A percentile compares a stretch with the other conserved stretches of the same genome.
Conservation (phyloP, 805 yeast genomes). For the Starmerella kuoi region DNA sequence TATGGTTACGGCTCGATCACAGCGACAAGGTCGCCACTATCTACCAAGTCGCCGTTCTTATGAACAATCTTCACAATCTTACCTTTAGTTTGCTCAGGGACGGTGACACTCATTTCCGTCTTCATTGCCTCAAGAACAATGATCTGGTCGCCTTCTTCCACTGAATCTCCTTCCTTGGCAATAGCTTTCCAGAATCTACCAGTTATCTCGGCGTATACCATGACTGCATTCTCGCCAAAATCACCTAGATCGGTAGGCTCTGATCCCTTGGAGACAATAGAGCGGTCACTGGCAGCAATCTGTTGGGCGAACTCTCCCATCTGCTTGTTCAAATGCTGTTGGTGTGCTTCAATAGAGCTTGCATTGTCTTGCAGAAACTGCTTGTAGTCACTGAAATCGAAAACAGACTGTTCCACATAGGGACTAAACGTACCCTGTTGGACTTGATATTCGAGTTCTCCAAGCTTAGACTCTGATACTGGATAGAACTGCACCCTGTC, state of each 20-base stretch:
- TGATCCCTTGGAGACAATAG: constrained; percentile 23
- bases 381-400: constrained; percentile 69
- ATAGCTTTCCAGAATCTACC: constrained; percentile 92
- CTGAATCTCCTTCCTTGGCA: constrained; percentile 65
- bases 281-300: constrained; percentile 40
- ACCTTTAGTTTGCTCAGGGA: constrained; percentile 36
- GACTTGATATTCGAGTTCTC: constrained; percentile 54
- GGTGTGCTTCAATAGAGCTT: constrained; percentile 46
- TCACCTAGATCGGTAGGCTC: constrained; percentile 35
- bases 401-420: constrained; percentile 61
- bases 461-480: constrained; percentile 74
- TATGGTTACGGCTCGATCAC: constrained; percentile 45
- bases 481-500: constrained; percentile 94
- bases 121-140: constrained; percentile 96
- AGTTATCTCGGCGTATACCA: constrained; percentile 89
- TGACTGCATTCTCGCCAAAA: constrained; percentile 65
- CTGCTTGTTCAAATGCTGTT: constrained; percentile 49
- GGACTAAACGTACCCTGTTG: constrained; percentile 70
- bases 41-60: constrained; percentile 88
- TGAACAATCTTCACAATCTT: constrained; percentile 37
- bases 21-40: constrained; percentile 89
- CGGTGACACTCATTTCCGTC: constrained; percentile 83
- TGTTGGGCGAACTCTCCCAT: constrained; percentile 73
- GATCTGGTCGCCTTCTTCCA: constrained; percentile 62
- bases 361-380: constrained; percentile 65